A percentile compares a stretch with the other conserved stretches of the same genome.
Conservation (phyloP, 2,329 filamentous ascomycete species). For the Rhynchosporium graminicola region DNA sequence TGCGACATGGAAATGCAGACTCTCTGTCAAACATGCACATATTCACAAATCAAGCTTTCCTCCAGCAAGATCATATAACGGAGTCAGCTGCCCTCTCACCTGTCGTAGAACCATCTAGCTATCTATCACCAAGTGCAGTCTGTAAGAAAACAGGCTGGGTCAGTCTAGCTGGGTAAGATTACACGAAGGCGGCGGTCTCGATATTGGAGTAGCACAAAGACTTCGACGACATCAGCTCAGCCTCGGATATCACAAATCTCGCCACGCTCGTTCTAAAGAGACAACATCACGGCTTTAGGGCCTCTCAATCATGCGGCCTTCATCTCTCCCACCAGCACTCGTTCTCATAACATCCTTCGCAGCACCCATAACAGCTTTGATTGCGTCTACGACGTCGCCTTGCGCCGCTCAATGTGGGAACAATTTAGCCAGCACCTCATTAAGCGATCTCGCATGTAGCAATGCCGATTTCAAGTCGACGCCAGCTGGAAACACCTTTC, state of each 20-base stretch:
- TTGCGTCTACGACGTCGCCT: conserved; percentile 32
- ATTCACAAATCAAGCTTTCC: not conserved
- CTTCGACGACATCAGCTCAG: not conserved
- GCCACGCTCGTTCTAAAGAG: conserved; percentile 9
- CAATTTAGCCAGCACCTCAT: conserved; percentile 31
- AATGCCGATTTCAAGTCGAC: conserved; percentile 26
- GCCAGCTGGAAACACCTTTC: conserved; percentile 28
- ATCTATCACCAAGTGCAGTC: conserved; percentile 4
- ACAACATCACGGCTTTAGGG: conserved; percentile 11
- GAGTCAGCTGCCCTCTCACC: not conserved
- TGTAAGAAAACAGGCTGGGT: conserved; percentile 16
- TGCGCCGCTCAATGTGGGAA: conserved; percentile 39
- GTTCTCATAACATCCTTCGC: conserved; percentile 29
- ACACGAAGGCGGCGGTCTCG: conserved; percentile 4
- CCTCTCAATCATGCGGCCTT: conserved; percentile 31
- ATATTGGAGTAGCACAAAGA: not conserved
- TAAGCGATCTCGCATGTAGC: conserved; percentile 29
- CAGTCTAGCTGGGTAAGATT: conserved; percentile 35
- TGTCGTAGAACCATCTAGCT: not conserved
- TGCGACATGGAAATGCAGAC: not conserved
- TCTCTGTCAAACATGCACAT: not conserved
- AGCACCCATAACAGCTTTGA: conserved; percentile 28
- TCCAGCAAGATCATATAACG: not conserved
- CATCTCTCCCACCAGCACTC: conserved; percentile 24
- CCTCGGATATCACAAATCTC: conserved; percentile 10